Percentiles rank a stretch among this genome's conserved stretches.
phyloP scores from a whole-genome alignment of 1,139 yeast species.

The Yamadazyma trypodendri region DNA sequence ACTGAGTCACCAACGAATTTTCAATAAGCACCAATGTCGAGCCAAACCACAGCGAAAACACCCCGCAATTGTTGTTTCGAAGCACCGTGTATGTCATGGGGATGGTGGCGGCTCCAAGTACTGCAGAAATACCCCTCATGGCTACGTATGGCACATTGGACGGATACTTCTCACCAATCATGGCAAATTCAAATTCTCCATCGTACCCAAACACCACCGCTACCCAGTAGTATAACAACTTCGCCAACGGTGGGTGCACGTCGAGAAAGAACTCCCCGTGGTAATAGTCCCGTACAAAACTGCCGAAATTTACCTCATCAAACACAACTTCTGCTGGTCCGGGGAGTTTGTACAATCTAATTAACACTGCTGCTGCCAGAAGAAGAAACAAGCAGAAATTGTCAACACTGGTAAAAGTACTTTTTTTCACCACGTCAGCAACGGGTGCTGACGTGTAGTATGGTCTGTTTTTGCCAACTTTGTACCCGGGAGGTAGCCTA shows the following conservation, averaged over 20 bases:
- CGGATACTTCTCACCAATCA: slow-evolving; percentile 35
- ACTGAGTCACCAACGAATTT: slow-evolving; percentile 51
- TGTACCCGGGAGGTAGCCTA: slow-evolving; percentile 21
- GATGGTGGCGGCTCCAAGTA: slow-evolving; percentile 46
- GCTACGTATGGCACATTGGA: slow-evolving; percentile 31
- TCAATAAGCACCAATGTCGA: slow-evolving; percentile 50
- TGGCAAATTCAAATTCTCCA: slow-evolving; percentile 36
- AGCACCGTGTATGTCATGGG: slow-evolving; percentile 48
- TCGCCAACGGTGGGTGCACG: slow-evolving; percentile 61
- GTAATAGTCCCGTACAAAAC: slow-evolving; percentile 45
- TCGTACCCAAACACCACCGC: slow-evolving; percentile 43
- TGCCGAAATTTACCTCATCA: slow-evolving; percentile 74
- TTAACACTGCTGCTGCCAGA: slow-evolving; percentile 19
- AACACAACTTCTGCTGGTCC: slow-evolving; percentile 83
- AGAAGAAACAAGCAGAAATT: slow-evolving; percentile 22
- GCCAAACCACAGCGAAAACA: slow-evolving; percentile 43
- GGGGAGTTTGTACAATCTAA: slow-evolving; percentile 57
- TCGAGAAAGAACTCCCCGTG: slow-evolving; percentile 62
- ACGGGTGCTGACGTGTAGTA: slow-evolving; percentile 10
- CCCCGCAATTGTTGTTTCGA: slow-evolving; percentile 45
- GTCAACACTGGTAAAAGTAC: slow-evolving; percentile 16
- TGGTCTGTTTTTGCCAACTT: slow-evolving; percentile 19
- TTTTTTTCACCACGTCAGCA: slow-evolving; percentile 6
- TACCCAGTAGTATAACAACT: slow-evolving; percentile 46
- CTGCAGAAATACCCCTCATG: slow-evolving; percentile 33